These are phyloP conservation scores for Coffea humblotiana DNA, from an alignment of 305 asterid species.

Conservation along the genomic window DNA sequence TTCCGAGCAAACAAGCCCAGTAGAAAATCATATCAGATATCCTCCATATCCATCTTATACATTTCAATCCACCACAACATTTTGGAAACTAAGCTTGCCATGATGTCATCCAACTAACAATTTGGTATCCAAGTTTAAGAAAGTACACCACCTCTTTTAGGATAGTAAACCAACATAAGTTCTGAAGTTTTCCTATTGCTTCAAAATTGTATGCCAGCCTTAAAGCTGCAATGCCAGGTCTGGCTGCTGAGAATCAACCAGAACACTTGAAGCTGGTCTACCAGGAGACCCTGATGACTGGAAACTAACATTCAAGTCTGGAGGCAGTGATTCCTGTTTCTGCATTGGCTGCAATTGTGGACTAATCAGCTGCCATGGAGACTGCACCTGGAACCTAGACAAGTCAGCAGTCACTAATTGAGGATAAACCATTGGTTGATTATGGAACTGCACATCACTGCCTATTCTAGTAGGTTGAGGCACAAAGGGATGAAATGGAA, in stretches of 20 bases:
- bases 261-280: constrained; percentile 68
- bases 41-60: background rate
- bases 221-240: constrained; percentile 95
- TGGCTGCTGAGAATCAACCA: constrained; percentile 98
- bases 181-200: constrained; percentile 6
- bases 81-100: background rate
- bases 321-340: constrained; percentile 74
- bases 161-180: background rate
- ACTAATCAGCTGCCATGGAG: constrained; percentile 55
- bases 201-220: constrained; percentile 9
- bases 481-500: constrained; percentile 50
- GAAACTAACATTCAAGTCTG: constrained; percentile 84
- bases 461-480: constrained; percentile 58
- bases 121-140: background rate
- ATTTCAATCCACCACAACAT: background rate
- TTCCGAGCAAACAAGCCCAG: constrained; percentile 5
- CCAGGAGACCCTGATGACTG: constrained; percentile 90
- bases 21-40: constrained; percentile 1
- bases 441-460: constrained; percentile 55
- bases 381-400: constrained; percentile 73
- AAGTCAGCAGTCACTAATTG: constrained; percentile 63
- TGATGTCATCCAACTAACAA: background rate
- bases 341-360: constrained; percentile 67
- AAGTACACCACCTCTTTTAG: constrained; percentile 5
- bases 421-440: constrained; percentile 57